Evolutionary conservation across 495 filamentous ascomycete species (phyloP), one percentile per base, ranked within the genome.

Genomic region (Evansstolkia leycettana): DNA sequence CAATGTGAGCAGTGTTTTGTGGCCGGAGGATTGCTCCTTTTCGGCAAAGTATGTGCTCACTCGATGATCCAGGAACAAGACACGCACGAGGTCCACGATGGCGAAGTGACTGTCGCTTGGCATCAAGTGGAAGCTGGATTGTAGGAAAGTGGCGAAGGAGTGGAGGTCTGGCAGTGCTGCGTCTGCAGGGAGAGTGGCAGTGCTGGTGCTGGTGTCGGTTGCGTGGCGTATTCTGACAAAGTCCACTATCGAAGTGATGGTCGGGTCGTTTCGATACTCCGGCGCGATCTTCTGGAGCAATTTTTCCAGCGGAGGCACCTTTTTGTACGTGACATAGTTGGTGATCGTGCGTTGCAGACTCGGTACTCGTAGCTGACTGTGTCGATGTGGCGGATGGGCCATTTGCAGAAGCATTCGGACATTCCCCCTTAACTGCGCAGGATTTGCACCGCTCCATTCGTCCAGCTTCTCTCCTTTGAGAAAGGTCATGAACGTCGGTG

Each of bases 401-500:
- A 85, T 81, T 40, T 82, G 68, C 12, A 88, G 52, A 3, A 94
- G 64, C 35, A 85, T 59, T 10, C 73, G 64, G n/a, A 89, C 67
- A 41, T 84, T 88, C 14, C 72, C 74, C 40, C 71, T 70, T 6
- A 96, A 64, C 8, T 77, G 69, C 13, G 57, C 58, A 7, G 76
- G 70, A 47, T 82, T 78, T 5, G 82, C 84, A 5, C 86, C 86
- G 31, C 64, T 67, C 88, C 88, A 96, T 42, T 79, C 66, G 44
- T 88, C 77, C 8, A 82, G 67, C 53, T 87, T 75, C 35, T 77
- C 50, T 10, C 86, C 86, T 37, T 72, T 76, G 24, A 90, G 54
- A 45, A 86, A 94, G 2, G 85, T 88, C 47, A 89, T 81, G 52
- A 95, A 95, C 1, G 90, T 94, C 1, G 89, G 89, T 0, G 86